A percentile compares a stretch with the other conserved stretches of the same genome.
These are phyloP conservation scores for Halteria grandinella DNA, from an alignment of 73 alveolate species.

Conservation along the genomic window DNA sequence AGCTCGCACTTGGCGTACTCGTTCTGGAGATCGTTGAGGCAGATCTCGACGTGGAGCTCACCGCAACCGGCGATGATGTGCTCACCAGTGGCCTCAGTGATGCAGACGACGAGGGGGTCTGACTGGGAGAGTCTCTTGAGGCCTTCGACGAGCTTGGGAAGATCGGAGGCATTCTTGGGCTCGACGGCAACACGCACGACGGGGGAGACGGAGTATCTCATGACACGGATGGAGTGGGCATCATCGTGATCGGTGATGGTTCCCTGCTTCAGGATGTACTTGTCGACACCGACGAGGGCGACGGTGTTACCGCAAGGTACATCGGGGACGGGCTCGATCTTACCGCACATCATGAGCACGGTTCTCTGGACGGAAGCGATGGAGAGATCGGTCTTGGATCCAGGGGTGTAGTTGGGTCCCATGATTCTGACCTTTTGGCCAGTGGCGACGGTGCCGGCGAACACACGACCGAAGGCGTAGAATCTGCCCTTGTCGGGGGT, in stretches of 20 bases:
- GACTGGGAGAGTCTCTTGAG: constrained; percentile 96
- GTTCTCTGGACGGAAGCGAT: constrained; percentile 96
- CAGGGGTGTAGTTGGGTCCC: constrained; percentile 99
- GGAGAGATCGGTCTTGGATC: constrained; percentile 95
- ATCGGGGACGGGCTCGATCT: constrained; percentile 93
- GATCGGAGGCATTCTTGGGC: constrained; percentile 96
- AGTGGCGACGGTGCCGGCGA: constrained; percentile 97
- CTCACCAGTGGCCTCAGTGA: constrained; percentile 95
- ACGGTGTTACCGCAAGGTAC: constrained; percentile 99
- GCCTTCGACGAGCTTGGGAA: constrained; percentile 98
- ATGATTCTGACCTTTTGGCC: constrained; percentile 99
- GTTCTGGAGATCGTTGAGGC: constrained; percentile 95
- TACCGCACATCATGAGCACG: constrained; percentile 94
- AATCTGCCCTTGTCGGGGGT: constrained; percentile 98
- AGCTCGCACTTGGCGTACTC: constrained; percentile 96
- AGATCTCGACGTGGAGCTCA: constrained; percentile 98
- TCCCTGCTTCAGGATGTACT: constrained; percentile 94
- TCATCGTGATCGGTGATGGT: constrained; percentile 96
- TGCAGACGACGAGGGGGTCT: constrained; percentile 96
- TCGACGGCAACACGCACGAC: constrained; percentile 99
- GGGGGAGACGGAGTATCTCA: constrained; percentile 99
- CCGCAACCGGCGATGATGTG: constrained; percentile 99
- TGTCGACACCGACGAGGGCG: constrained; percentile 97
- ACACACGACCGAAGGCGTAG: constrained; percentile 99
- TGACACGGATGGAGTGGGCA: constrained; percentile 96